Evolutionary conservation across 768 basidiomycete species (phyloP), one percentile per base, ranked within the genome.

Genomic region (Lactarius evosmus): DNA sequence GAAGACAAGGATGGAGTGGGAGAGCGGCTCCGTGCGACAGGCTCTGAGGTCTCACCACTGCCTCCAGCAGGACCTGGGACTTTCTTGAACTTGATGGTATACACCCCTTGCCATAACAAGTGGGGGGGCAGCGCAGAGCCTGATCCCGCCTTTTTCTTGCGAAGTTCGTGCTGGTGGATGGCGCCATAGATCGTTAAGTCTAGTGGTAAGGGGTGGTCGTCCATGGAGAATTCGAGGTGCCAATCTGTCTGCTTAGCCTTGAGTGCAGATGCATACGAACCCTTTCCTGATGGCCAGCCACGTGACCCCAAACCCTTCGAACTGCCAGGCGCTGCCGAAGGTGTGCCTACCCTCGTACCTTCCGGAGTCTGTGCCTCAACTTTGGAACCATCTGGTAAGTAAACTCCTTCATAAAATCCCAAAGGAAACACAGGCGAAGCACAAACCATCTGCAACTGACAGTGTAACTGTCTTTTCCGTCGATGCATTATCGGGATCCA

Each of bases 361-460:
- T 98, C 94, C 3, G 97, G 95, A 0, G 97, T 98, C 73, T 97
- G 93, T 1, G 95, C 97, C 72, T 95, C 93, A 9, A 98, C 83
- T 73, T 89, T 92, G n/a, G 89, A 87, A 8, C 94, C 95, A 75
- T 96, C 95, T 90, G 62, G 11, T 27, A 51, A 19, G 33, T 2
- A 40, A 56, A 70, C 5, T 69, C 63, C 33, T 69, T 32, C 19
- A 6, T 44, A 19, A 30, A 33, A 54, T 50, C 17, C 29, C 19
- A 33, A 56, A 19, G 30, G 34, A 57, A 32, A 14, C 3, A 40
- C 44, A 22, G 36, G 5, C 8, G n/a, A 49, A 25, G 3, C 2
- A 27, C 41, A 67, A 11, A 89, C 91, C 92, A 76, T 92, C 89
- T 22, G 83, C 84, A 11, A 96, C 84, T 12, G 89, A 87, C 30